Percentiles rank a stretch among this genome's conserved stretches.
phyloP scores from a whole-genome alignment of 371 early-diverging fungal species.

The Conidiobolus incongruus region DNA sequence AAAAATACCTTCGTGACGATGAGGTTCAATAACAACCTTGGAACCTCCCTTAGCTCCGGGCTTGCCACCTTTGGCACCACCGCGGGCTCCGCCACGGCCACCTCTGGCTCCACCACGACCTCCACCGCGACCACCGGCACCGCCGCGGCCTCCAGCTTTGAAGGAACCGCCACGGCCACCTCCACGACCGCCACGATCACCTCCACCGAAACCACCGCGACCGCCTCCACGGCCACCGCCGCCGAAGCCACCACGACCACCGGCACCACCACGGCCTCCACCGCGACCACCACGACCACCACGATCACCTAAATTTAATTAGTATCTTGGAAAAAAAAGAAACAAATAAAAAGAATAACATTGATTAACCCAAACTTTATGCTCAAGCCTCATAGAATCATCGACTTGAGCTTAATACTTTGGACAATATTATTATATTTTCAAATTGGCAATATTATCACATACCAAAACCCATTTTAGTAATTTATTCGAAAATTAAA shows the following conservation, averaged over 20 bases:
- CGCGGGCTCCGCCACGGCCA: constrained; percentile 20
- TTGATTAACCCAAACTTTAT: not conserved
- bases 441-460: not conserved
- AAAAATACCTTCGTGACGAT: constrained; percentile 79
- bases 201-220: constrained; percentile 19
- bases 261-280: constrained; percentile 12
- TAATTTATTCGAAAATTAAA: not conserved
- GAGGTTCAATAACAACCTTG: constrained; percentile 92
- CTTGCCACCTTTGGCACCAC: constrained; percentile 20
- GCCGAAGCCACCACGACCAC: constrained; percentile 15
- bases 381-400: too few species aligned
- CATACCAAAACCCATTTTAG: constrained; percentile 3
- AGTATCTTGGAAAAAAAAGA: constrained; percentile 9
- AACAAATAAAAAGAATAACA: not conserved
- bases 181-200: constrained; percentile 4
- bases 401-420: too few species aligned
- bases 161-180: constrained; percentile 2
- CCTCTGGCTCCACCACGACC: constrained; percentile 21
- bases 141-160: constrained; percentile 10
- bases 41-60: constrained; percentile 69
- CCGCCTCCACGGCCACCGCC: constrained; percentile 17
- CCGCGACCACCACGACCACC: constrained; percentile 20
- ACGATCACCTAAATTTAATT: constrained; percentile 10
- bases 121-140: constrained; percentile 19
- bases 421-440: not conserved